Evolutionary conservation across 805 yeast genomes (phyloP), one percentile per base, ranked within the genome.

Genomic region (Metschnikowia anglica): DNA sequence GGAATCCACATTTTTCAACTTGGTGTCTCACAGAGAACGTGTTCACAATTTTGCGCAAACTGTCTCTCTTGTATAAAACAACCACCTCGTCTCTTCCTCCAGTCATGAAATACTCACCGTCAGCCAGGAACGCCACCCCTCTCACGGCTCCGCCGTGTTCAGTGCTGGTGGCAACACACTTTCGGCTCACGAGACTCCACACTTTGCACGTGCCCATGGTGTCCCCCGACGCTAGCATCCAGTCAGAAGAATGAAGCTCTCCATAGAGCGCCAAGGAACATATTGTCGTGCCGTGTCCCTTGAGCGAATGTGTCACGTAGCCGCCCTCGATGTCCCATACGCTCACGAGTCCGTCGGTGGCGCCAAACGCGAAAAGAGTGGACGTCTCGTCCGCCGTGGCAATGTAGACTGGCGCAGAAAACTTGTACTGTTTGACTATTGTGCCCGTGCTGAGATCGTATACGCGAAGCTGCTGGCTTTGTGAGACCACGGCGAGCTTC

Each of bases 241-340:
- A 93, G 34, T 74, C 71, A 7, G 63, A 45, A 2, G 82, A 71
- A 51, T 86, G 84, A 32, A 80, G 66, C 47, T 80, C 80, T 9
- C 97, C 97, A 59, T 76, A 75, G 61, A 93, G 88, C 1, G 59
- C 47, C 42, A 91, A 62, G 3, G 93, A 79, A 34, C 95, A 83
- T 30, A 91, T 74, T 2, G 95, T 85, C 10, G 93, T 83, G 16
- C 96, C 95, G 61, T 93, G 99, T 1, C 99, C 98, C 61, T 86
- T 85, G 44, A 93, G 74, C 11, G 88, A 81, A 63, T 93, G 99
- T 0, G 99, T 93, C 3, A 85, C 79, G 51, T 76, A 88, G 1
- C 93, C 90, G 26, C 89, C 89, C 50, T 81, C 90, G 27, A 93
- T 75, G 62, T 93, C 99, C 84, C 95, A 89, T 1, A 93, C 95